Conservation (phyloP, 495 filamentous ascomycete species). For the Aspergillus sclerotioniger region DNA sequence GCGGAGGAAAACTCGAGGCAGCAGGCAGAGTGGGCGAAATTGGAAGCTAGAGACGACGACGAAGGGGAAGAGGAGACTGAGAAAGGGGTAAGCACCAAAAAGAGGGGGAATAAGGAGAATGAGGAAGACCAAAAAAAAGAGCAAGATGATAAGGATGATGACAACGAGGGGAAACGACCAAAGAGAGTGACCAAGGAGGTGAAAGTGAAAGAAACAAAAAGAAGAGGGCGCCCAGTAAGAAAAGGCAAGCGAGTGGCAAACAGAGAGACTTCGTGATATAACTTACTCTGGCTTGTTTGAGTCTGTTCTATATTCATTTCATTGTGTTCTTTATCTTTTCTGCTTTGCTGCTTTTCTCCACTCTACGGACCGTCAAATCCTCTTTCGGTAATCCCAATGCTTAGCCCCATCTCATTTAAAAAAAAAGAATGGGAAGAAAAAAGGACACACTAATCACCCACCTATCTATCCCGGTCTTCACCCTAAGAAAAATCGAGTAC, state of each 20-base stretch:
- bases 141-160: slow-evolving; percentile 4
- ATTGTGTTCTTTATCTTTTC: too few species aligned
- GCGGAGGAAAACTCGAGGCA: background rate
- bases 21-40: background rate
- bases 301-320: too few species aligned
- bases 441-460: too few species aligned
- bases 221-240: background rate
- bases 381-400: too few species aligned
- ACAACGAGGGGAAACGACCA: slow-evolving; percentile 7
- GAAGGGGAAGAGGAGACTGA: background rate
- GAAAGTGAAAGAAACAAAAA: slow-evolving; percentile 7
- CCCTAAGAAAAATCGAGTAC: too few species aligned
- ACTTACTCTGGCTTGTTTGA: too few species aligned
- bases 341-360: too few species aligned
- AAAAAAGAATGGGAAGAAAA: too few species aligned
- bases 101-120: slow-evolving; percentile 6
- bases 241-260: slow-evolving; percentile 1
- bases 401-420: too few species aligned
- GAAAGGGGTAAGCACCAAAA: background rate
- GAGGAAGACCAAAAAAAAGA: slow-evolving; percentile 4
- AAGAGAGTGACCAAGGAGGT: slow-evolving; percentile 18
- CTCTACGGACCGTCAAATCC: too few species aligned
- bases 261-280: background rate
- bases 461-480: too few species aligned
- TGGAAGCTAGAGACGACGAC: too few species aligned